Conservation (phyloP, 495 filamentous ascomycete species). For the Penicillium goetzii region DNA sequence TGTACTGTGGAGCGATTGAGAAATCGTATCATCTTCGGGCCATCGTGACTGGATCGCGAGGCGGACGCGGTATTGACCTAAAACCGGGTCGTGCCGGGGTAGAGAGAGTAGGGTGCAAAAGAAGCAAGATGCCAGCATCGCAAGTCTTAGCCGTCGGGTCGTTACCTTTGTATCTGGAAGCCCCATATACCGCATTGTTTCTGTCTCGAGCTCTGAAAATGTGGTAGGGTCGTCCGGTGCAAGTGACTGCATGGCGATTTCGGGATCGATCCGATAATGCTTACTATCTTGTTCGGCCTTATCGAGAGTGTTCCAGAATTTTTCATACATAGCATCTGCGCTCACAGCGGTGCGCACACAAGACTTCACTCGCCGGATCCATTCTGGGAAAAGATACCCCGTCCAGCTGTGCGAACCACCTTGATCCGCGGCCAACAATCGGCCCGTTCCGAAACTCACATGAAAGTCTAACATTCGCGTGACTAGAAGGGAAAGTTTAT, state of each 20-base stretch:
- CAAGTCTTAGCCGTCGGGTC: neutral
- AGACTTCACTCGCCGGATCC: neutral
- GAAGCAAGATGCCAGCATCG: slow-evolving; percentile 12
- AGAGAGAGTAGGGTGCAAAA: slow-evolving; percentile 2
- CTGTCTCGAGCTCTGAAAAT: neutral
- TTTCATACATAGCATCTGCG: slow-evolving; percentile 9
- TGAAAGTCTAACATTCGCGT: slow-evolving; percentile 6
- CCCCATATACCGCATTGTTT: neutral
- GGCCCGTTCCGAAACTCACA: slow-evolving; percentile 13
- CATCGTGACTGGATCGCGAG: slow-evolving; percentile 8
- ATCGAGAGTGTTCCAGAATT: slow-evolving; percentile 6
- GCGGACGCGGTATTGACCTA: slow-evolving; percentile 3
- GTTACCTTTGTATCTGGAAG: neutral
- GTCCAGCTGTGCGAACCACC: neutral
- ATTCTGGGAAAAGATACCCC: neutral
- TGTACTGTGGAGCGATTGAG: neutral
- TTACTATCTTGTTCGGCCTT: slow-evolving; percentile 5
- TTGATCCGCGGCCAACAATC: neutral
- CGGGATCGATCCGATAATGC: slow-evolving; percentile 5
- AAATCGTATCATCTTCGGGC: slow-evolving; percentile 10
- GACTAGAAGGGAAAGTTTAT: slow-evolving; percentile 2
- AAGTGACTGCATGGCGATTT: neutral
- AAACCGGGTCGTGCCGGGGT: neutral
- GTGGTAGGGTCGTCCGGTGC: neutral
- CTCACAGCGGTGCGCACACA: neutral